Base-by-base conservation (phyloP, 2,329 filamentous ascomycete species). In the Curvularia spicifera region DNA sequence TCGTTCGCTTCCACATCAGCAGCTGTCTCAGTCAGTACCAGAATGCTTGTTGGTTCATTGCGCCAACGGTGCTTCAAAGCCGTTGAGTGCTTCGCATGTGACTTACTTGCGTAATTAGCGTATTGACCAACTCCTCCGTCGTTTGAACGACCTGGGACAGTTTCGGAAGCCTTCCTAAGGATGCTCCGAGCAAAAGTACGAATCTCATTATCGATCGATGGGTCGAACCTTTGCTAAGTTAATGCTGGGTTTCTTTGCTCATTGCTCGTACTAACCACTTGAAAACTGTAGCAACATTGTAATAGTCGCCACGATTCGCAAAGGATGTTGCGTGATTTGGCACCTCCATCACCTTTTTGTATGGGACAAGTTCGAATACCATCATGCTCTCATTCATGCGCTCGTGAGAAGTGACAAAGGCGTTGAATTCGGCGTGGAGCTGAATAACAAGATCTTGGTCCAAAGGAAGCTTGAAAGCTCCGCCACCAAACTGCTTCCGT, bases 401-500 rank as follows among this genome's bases (percentile, higher is more conserved):
- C 39, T 71, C 64, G 18, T 70, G 63, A 4, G 33, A 57, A 6
- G 66, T 42, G 1, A 78, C 59, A 35, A 76, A 73, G 1, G 56
- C 62, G 6, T 60, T 53, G 28, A 73, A 74, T 15, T 75, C 69
- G 0, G 66, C 57, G 22, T 72, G 61, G 15, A 76, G 50, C 5
- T 53, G 44, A 31, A 64, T 48, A 4, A 75, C 71, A 24, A 76
- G 71, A 0, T 24, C 42, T 0, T 64, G 28, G 20, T 64, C 54
- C 1, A 79, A 53, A 0, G 78, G 78, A 3, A 73, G 43, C 26
- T 73, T 72, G 59, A 76, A 76, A 2, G 71, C 72, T 0, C 71
- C 72, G 15, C 76, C 76, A 52, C 73, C 74, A 56, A 78, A 77
- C 13, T 68, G 69, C 58, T 76, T 77, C 33, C 78, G 68, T 6